Evolutionary conservation across 805 yeast genomes (phyloP).

Genomic region (Saturnispora zaruensis): DNA sequence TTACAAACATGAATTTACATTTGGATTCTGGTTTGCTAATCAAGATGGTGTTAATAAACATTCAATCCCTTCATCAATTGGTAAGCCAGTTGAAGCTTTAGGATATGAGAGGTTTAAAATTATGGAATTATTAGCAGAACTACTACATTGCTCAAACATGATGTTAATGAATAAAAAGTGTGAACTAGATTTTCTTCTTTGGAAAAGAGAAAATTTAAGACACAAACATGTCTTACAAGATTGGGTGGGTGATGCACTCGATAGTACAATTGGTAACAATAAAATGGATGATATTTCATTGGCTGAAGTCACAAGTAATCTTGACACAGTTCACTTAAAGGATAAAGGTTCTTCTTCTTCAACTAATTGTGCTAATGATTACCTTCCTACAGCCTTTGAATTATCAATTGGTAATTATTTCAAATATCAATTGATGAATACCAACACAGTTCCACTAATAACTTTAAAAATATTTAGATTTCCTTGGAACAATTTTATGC

Average conservation of each 20-base stretch:
- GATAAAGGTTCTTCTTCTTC: background rate
- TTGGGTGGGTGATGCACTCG: conserved; percentile 4
- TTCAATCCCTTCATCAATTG: conserved; percentile 42
- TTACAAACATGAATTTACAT: conserved; percentile 12
- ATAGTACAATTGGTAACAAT: conserved; percentile 2
- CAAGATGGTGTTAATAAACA: conserved; percentile 1
- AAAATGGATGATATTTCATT: conserved; percentile 15
- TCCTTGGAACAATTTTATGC: conserved; percentile 97
- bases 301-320: conserved; percentile 10
- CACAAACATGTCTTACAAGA: conserved; percentile 36
- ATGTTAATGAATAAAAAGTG: conserved; percentile 69
- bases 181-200: conserved; percentile 52
- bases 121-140: conserved; percentile 86
- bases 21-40: background rate
- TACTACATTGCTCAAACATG: conserved; percentile 95
- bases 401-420: conserved; percentile 68
- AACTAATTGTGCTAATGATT: background rate
- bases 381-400: conserved; percentile 17
- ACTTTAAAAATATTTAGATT: conserved; percentile 63
- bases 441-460: conserved; percentile 53
- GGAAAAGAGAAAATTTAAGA: conserved; percentile 64
- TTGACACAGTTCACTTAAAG: conserved; percentile 20
- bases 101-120: conserved; percentile 89
- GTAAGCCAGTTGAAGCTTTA: conserved; percentile 51
- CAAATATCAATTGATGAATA: conserved; percentile 70